Conservation (phyloP, 2,329 filamentous ascomycete species). For the Colletotrichum australisinense region DNA sequence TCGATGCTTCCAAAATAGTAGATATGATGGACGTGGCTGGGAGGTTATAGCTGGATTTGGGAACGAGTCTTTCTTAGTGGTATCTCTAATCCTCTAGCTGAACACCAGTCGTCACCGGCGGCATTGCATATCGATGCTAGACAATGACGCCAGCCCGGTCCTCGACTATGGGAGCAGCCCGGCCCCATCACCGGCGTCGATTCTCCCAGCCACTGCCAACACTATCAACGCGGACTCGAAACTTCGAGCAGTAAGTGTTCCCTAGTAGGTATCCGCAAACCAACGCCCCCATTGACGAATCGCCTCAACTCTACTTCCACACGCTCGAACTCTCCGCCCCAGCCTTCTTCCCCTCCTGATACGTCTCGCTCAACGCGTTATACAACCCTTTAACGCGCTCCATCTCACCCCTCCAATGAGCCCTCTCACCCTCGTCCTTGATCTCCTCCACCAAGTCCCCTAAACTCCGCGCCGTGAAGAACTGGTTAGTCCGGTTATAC, state of each 20-base stretch:
- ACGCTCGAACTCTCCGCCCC: conserved; percentile 58
- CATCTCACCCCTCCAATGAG: conserved; percentile 53
- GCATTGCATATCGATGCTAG: neutral
- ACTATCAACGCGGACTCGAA: neutral
- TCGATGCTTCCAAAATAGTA: neutral
- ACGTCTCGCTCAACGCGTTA: conserved; percentile 56
- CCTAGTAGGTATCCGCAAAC: no score
- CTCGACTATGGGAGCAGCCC: neutral
- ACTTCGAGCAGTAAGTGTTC: neutral
- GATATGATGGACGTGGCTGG: neutral
- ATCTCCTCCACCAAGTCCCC: conserved; percentile 53
- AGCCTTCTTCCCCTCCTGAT: conserved; percentile 58
- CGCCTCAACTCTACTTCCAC: conserved; percentile 52
- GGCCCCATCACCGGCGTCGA: conserved; percentile 14
- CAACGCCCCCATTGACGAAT: neutral
- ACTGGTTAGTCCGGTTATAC: conserved; percentile 68
- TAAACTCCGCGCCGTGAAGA: conserved; percentile 60
- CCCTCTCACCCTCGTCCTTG: conserved; percentile 45
- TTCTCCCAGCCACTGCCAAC: conserved; percentile 7
- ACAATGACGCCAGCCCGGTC: neutral
- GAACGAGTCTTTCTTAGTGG: neutral
- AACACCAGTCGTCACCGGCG: neutral
- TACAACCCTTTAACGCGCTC: conserved; percentile 61
- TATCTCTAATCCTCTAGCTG: neutral
- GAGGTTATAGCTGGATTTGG: neutral